A percentile compares a stretch with the other conserved stretches of the same genome.
phyloP scores from a whole-genome alignment of 805 yeast genomes.

The Hanseniaspora valbyensis region DNA sequence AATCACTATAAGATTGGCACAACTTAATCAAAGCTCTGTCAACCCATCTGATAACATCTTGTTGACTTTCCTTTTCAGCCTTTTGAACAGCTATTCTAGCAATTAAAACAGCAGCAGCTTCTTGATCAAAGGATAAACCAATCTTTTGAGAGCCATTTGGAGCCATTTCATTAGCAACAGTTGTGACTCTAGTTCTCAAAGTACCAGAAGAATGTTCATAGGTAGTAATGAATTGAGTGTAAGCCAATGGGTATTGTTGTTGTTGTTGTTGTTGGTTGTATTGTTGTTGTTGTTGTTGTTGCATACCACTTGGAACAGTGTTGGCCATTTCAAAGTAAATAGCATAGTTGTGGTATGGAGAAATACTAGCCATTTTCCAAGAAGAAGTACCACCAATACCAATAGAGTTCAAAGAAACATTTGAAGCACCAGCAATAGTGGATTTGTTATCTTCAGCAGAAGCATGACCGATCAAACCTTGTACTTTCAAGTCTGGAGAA shows the following conservation, averaged over 20 bases:
- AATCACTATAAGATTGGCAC: slow-evolving; percentile 89
- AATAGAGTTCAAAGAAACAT: slow-evolving; percentile 82
- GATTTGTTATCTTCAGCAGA: slow-evolving; percentile 38
- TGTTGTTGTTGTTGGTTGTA: slow-evolving; percentile 17
- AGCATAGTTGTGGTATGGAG: slow-evolving; percentile 83
- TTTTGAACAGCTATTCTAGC: slow-evolving; percentile 84
- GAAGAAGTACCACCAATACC: slow-evolving; percentile 89
- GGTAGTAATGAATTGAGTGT: slow-evolving; percentile 76
- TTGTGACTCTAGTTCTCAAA: slow-evolving; percentile 80
- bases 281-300: slow-evolving; percentile 23
- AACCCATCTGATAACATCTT: slow-evolving; percentile 88
- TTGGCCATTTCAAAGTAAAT: slow-evolving; percentile 72
- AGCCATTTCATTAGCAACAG: slow-evolving; percentile 46
- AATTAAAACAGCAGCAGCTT: slow-evolving; percentile 92
- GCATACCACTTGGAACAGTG: slow-evolving; percentile 24
- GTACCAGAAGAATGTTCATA: slow-evolving; percentile 95
- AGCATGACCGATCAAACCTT: slow-evolving; percentile 92
- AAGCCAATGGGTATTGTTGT: slow-evolving; percentile 29
- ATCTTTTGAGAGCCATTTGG: slow-evolving; percentile 47
- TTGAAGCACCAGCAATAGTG: slow-evolving; percentile 45
- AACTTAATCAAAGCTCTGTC: slow-evolving; percentile 83
- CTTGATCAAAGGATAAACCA: slow-evolving; percentile 81
- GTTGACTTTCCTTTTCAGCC: slow-evolving; percentile 72
- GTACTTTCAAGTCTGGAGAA: slow-evolving; percentile 72
- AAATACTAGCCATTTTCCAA: slow-evolving; percentile 73